Conservation (phyloP, 1,284 basidiomycete species). For the Rhodotorula mucilaginosa region DNA sequence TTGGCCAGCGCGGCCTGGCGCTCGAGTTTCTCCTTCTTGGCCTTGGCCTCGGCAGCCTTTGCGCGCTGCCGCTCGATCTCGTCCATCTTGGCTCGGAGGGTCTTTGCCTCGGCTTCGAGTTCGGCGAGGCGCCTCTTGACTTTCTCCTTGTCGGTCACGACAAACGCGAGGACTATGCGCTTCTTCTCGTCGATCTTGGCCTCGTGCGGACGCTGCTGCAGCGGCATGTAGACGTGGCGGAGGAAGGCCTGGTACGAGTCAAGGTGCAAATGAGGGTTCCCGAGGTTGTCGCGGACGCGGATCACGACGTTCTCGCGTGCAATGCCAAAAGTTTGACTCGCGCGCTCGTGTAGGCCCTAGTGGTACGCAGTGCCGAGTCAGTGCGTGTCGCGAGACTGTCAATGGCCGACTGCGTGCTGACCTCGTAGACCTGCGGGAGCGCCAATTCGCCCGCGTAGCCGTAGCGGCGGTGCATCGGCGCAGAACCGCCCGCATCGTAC, state of each 20-base stretch:
- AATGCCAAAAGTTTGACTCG: conserved; percentile 26
- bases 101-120: neutral
- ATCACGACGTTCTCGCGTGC: conserved; percentile 20
- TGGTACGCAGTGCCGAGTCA: neutral
- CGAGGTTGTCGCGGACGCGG: conserved; percentile 20
- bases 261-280: conserved; percentile 19
- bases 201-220: neutral
- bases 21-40: neutral
- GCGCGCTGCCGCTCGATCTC: neutral
- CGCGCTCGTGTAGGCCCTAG: conserved; percentile 33
- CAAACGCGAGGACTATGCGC: conserved; percentile 32
- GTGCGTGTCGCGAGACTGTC: neutral
- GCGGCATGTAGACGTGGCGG: conserved; percentile 20
- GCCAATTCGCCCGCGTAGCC: conserved; percentile 27
- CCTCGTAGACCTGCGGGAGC: conserved; percentile 24
- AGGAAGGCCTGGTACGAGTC: conserved; percentile 19
- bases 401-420: neutral
- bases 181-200: conserved; percentile 35
- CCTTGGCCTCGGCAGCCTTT: neutral
- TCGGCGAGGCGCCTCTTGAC: neutral
- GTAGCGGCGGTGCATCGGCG: conserved; percentile 24
- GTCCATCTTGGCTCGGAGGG: neutral
- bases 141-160: conserved; percentile 12
- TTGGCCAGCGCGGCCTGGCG: neutral
- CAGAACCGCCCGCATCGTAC: conserved; percentile 2